Evolutionary conservation across 495 filamentous ascomycete species (phyloP), one percentile per base, ranked within the genome.

Genomic region (Neurospora intermedia): DNA sequence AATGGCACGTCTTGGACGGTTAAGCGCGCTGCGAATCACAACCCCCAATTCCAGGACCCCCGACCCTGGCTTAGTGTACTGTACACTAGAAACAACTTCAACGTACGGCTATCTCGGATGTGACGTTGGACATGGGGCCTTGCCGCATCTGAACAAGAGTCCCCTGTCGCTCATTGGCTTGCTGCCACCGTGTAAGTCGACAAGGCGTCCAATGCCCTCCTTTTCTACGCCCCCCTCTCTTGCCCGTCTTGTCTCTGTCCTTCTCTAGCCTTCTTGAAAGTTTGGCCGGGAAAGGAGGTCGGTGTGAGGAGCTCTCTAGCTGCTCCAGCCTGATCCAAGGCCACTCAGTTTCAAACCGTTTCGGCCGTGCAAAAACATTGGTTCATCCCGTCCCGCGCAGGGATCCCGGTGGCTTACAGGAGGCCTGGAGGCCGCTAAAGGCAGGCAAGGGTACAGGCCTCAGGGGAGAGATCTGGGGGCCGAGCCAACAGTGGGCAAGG

Each of bases 121-220:
- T 46, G 70, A 71, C 41, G 70, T 71, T 71, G 70, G 42, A 71
- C 31, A 46, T 54, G 70, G 70, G 70, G 45, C 70, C 54, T 71
- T 46, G 39, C 41, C 70, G 70, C 70, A 71, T 71, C 23, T 46
- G 42, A 59, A 42, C 18, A 42, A 71, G 41, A 66, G 35, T 35
- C 6, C 54, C 54, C 54, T 66, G 27, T 6, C 27, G 23, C 54
- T 9, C 27, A 66, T 66, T 66, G 27, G 54, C 54, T 66, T 59
- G 27, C 27, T 66, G 27, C 16, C 13, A 35, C 54, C 15, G 54
- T 66, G 54, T 66, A 66, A 66, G 54, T 66, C 54, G 54, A 66
- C 54, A 66, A 66, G 54, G 54, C 54, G 27, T 66, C 54, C 54
- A 66, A 66, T 66, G 27, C 6, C 54, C 6, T 66, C 27, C 27